Base-by-base conservation (phyloP, 2,329 filamentous ascomycete genomes). In the Cryphonectria parasitica region DNA sequence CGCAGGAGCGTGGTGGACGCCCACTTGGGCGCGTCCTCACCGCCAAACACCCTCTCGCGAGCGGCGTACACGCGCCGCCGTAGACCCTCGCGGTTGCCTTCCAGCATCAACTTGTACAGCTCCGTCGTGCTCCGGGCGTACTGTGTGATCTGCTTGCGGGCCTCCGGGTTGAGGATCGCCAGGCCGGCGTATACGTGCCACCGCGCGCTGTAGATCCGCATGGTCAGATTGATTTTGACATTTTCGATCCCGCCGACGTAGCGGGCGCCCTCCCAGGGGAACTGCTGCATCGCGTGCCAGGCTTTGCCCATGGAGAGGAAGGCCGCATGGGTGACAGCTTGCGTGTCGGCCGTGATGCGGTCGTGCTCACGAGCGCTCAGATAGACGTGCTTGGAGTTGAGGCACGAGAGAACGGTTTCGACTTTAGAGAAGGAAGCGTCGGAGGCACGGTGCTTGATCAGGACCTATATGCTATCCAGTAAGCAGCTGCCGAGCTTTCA, bases 151-250 rank as follows among this genome's bases (percentile, higher is more conserved):
- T 99, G 96, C 80, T 92, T 88, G 80, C 92, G 92, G 3, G 96
- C 96, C 71, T 94, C 92, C 0, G 96, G 96, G 80, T 99, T 99
- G 71, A 99, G 88, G 78, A 99, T 99, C 15, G 97, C 96, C 11
- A 99, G 90, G 0, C 96, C 96, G 28, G 96, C 96, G 80, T 99
- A 99, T 70, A 99, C 96, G 83, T 99, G 97, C 97, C 97, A 99
- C 82, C 98, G 99, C 81, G 98, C 97, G 72, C 92, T 91, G 84
- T 98, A 99, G 83, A 99, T 98, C 76, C 96, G 94, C 75, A 99
- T 85, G 75, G 94, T 98, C 75, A 98, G 90, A 83, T 99, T 99
- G 84, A 98, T 97, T 84, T 99, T 99, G 77, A 98, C 95, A 80
- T 99, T 99, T 82, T 99, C 96, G 77, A 99, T 97, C 67, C 96